A percentile compares a stretch with the other conserved stretches of the same genome.
These are phyloP conservation scores for Physcomitrellopsis africana DNA, from an alignment of 225 moss, liverwort and hornwort species.

Conservation along the genomic window DNA sequence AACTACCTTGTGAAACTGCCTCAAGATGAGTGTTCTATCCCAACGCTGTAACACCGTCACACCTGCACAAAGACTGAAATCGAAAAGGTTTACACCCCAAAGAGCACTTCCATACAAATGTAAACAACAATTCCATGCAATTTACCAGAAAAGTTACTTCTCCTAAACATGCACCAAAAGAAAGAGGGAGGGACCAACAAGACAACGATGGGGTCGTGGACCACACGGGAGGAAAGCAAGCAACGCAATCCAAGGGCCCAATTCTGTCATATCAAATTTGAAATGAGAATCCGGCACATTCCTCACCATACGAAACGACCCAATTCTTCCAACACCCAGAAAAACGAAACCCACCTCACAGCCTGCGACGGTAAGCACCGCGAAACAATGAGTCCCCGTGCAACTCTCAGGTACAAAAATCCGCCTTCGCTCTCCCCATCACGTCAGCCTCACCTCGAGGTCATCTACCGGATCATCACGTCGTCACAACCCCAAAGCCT, in stretches of 20 bases:
- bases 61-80: not conserved
- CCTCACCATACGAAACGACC: not conserved
- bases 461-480: too few relatives aligned
- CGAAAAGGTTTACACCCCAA: not conserved
- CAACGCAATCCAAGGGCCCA: not conserved
- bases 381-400: not conserved
- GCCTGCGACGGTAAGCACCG: not conserved
- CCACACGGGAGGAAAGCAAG: not conserved
- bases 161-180: not conserved
- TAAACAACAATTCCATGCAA: not conserved
- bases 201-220: not conserved
- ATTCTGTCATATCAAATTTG: not conserved
- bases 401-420: not conserved
- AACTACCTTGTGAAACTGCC: not conserved
- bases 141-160: not conserved
- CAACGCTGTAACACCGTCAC: conserved; percentile 4
- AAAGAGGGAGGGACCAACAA: not conserved
- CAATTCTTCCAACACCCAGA: too few relatives aligned
- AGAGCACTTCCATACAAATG: too few relatives aligned
- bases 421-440: not conserved
- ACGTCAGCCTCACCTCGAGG: not conserved
- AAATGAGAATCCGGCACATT: not conserved
- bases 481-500: too few relatives aligned
- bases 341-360: conserved; percentile 18
- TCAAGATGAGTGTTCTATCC: not conserved